Evolutionary conservation across 2,329 filamentous ascomycete species (phyloP).

Genomic region (Sclerotinia subarctica): DNA sequence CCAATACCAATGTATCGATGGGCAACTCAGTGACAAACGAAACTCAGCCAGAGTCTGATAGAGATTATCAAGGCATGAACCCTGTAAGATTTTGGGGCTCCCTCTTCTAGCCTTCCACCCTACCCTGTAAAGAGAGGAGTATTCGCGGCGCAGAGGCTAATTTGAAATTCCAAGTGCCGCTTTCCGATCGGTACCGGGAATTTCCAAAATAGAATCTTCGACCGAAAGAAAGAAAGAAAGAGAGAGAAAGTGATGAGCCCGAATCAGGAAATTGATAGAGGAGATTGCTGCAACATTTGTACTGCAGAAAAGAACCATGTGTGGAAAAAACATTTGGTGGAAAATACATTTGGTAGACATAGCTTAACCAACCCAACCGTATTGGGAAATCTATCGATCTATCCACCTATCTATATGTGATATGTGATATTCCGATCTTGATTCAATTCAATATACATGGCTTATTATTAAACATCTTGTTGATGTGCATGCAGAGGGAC

Average conservation of each 20-base stretch:
- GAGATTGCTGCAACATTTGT: background rate
- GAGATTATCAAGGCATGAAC: constrained; percentile 4
- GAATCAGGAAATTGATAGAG: constrained; percentile 4
- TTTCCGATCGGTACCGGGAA: constrained; percentile 6
- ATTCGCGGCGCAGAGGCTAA: constrained; percentile 5
- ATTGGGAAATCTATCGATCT: background rate
- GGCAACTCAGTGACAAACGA: constrained; percentile 1
- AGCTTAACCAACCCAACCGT: too few species aligned
- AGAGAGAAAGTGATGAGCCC: background rate
- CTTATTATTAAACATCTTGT: background rate
- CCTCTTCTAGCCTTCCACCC: background rate
- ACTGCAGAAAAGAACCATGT: background rate
- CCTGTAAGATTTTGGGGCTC: background rate
- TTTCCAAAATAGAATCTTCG: constrained; percentile 7
- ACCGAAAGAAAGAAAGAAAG: too few species aligned
- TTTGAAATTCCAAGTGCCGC: constrained; percentile 7
- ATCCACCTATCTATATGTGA: background rate
- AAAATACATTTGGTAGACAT: too few species aligned
- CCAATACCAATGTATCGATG: background rate
- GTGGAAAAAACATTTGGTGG: too few species aligned
- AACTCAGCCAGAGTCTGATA: background rate
- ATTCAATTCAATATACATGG: background rate
- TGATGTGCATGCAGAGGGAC: background rate
- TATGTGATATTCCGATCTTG: background rate
- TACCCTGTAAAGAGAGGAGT: background rate